A percentile compares a stretch with the other conserved stretches of the same genome.
These are phyloP conservation scores for Aspergillus chevalieri DNA, from an alignment of 2,329 filamentous ascomycete species.

Conservation along the genomic window DNA sequence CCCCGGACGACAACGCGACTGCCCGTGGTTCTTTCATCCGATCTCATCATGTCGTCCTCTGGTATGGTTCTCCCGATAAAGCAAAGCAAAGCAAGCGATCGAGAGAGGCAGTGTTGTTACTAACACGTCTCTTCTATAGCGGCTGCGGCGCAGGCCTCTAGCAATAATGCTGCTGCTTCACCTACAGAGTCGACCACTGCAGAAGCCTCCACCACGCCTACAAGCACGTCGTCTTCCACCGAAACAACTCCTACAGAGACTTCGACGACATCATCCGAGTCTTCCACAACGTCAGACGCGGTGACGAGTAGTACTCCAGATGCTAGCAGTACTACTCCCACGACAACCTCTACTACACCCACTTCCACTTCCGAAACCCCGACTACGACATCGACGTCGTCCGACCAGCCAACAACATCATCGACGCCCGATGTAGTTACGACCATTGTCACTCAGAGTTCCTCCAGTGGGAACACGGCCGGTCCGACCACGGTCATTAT, in stretches of 20 bases:
- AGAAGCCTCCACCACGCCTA: slow-evolving; percentile 2
- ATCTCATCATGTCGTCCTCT: neutral
- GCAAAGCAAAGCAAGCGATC: too few species aligned
- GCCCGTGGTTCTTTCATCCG: neutral
- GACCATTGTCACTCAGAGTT: slow-evolving; percentile 4
- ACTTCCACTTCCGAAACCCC: slow-evolving; percentile 1
- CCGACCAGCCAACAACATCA: slow-evolving; percentile 10
- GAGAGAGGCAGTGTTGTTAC: neutral
- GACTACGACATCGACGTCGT: slow-evolving; percentile 14
- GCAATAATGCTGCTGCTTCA: slow-evolving; percentile 7
- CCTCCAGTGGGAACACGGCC: neutral
- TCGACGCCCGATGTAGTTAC: slow-evolving; percentile 16
- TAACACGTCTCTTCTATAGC: neutral
- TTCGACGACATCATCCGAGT: slow-evolving; percentile 2
- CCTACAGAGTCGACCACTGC: neutral
- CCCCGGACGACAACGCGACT: neutral
- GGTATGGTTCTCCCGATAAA: neutral
- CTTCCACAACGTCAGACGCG: neutral
- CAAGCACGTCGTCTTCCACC: slow-evolving; percentile 2
- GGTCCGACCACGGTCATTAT: slow-evolving; percentile 18
- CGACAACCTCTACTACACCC: slow-evolving; percentile 1
- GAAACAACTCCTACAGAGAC: slow-evolving; percentile 4
- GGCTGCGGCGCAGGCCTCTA: slow-evolving; percentile 4
- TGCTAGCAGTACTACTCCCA: slow-evolving; percentile 6
- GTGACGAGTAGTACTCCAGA: slow-evolving; percentile 4